phyloP scores from a whole-genome alignment of 2,329 filamentous ascomycete species.

The Colletotrichum limetticola region DNA sequence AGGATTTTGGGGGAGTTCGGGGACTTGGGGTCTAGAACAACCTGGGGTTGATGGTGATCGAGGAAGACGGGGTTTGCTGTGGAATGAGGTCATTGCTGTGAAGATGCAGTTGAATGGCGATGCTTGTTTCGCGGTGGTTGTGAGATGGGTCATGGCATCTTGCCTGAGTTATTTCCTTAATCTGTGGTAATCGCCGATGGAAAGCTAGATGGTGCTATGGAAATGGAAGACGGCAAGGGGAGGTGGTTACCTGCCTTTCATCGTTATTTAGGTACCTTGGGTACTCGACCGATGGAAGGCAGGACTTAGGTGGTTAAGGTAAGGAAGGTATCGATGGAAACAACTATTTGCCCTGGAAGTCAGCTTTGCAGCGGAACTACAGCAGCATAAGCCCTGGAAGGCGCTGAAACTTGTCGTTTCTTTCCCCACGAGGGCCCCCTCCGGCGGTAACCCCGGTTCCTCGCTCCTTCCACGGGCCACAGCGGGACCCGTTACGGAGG shows the following conservation, averaged over 20 bases:
- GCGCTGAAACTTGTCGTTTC: neutral
- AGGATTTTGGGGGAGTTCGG: constrained; percentile 7
- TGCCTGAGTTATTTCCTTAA: neutral
- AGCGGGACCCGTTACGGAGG: constrained; percentile 21
- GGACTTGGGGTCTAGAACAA: neutral
- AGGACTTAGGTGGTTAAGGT: too few relatives aligned
- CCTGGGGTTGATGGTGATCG: neutral
- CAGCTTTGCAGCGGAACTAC: neutral
- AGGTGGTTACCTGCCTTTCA: too few relatives aligned
- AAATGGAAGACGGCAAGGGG: too few relatives aligned
- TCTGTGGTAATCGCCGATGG: too few relatives aligned
- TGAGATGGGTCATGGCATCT: neutral
- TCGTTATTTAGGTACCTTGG: too few relatives aligned
- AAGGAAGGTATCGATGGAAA: too few relatives aligned
- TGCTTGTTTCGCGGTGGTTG: too few relatives aligned
- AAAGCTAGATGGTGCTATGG: too few relatives aligned
- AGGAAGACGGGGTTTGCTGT: neutral
- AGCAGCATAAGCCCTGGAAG: neutral
- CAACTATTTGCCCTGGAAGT: too few relatives aligned
- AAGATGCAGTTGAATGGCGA: too few relatives aligned
- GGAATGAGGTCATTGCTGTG: neutral
- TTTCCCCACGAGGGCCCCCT: neutral
- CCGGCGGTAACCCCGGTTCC: neutral
- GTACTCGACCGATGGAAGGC: too few relatives aligned
- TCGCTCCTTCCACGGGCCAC: constrained; percentile 10